phyloP scores from a whole-genome alignment of 768 basidiomycete species.

The Lactifluus rugatus region DNA sequence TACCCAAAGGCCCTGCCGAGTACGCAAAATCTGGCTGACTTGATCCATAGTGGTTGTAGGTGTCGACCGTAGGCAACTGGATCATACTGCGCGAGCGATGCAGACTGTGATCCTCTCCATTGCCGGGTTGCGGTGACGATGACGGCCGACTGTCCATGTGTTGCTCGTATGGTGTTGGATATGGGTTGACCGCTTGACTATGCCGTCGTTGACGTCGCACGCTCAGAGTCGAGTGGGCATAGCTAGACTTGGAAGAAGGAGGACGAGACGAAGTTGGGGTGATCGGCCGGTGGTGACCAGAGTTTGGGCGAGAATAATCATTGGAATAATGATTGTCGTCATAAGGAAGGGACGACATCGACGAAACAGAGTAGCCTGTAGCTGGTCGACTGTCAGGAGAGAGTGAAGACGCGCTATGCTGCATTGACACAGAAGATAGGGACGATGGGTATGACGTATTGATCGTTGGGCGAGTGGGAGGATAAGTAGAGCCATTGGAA shows the following conservation, averaged over 20 bases:
- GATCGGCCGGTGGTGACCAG: constrained; percentile 54
- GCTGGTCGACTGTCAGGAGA: constrained; percentile 82
- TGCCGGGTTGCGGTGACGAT: constrained; percentile 22
- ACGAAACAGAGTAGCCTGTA: constrained; percentile 79
- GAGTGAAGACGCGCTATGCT: constrained; percentile 57
- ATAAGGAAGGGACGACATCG: constrained; percentile 54
- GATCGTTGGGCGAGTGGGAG: constrained; percentile 51
- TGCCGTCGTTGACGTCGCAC: constrained; percentile 68
- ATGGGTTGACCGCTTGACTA: constrained; percentile 81
- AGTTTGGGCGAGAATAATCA: constrained; percentile 64
- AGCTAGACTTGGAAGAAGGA: constrained; percentile 53
- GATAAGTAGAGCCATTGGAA: constrained; percentile 36
- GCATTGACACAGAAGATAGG: constrained; percentile 33
- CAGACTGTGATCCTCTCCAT: constrained; percentile 39
- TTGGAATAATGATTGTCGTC: constrained; percentile 38
- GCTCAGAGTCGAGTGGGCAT: constrained; percentile 45
- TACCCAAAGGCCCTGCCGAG: constrained; percentile 42
- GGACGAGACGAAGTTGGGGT: constrained; percentile 63
- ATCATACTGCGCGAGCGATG: constrained; percentile 81
- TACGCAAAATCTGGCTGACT: constrained; percentile 69
- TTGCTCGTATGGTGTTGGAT: constrained; percentile 69
- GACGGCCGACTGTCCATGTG: constrained; percentile 23
- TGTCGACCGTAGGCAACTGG: constrained; percentile 62
- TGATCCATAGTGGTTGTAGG: constrained; percentile 18
- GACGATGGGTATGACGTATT: constrained; percentile 54